Evolutionary conservation across 257 asterid species (phyloP).

Genomic region (Forsythia suspensa): DNA sequence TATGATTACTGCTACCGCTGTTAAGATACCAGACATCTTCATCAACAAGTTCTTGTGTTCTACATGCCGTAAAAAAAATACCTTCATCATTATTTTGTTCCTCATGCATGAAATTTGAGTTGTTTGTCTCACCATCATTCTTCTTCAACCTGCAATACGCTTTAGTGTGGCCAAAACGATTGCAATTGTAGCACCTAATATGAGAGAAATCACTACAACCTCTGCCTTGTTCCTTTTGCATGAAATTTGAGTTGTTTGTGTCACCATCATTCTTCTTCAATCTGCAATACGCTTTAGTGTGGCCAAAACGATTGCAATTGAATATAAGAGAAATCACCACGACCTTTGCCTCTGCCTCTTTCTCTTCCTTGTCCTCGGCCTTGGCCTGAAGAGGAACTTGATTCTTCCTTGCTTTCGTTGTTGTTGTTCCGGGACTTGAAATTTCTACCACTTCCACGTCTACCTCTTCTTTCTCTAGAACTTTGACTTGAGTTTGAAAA

Average conservation of each 20-base stretch:
- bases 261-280: too few species aligned
- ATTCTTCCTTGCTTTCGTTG: too few species aligned
- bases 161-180: neutral
- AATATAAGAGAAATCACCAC: neutral
- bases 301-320: neutral
- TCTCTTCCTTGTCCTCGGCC: too few species aligned
- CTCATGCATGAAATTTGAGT: too few species aligned
- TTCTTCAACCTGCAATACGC: neutral
- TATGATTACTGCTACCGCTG: too few species aligned
- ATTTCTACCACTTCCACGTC: neutral
- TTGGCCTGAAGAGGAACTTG: too few species aligned
- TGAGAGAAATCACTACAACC: neutral
- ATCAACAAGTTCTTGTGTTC: too few species aligned
- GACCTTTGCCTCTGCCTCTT: neutral
- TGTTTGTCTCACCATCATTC: neutral
- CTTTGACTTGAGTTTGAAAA: neutral
- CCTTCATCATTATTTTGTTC: too few species aligned
- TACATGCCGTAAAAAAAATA: too few species aligned
- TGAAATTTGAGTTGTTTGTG: neutral
- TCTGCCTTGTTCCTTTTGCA: neutral
- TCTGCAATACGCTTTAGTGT: neutral
- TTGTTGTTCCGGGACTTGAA: neutral
- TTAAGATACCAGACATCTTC: too few species aligned
- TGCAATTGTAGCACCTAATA: too few species aligned
- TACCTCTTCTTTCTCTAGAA: neutral